Evolutionary conservation across 139 green algal species (phyloP).

Genomic region (Spirogloea muscicola): DNA sequence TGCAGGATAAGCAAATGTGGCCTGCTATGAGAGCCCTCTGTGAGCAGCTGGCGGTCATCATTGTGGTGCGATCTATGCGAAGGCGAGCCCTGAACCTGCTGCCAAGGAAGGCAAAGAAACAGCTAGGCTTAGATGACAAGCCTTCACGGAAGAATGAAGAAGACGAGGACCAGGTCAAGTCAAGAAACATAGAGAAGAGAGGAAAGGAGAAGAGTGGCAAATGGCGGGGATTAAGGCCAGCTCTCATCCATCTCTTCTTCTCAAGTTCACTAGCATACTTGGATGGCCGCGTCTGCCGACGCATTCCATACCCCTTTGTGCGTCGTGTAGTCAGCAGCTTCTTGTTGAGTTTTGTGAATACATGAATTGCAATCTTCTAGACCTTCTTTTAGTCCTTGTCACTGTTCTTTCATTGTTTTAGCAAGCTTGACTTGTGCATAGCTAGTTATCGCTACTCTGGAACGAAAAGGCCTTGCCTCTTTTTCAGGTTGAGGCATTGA

Average conservation of each 20-base stretch:
- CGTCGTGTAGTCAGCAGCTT: constrained; percentile 21
- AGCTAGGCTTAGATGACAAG: neutral
- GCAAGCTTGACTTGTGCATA: no score
- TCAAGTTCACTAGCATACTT: constrained; percentile 24
- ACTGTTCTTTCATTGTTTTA: no score
- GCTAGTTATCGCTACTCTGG: no score
- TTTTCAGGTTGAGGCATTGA: no score
- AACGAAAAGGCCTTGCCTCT: no score
- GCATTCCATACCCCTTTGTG: constrained; percentile 28
- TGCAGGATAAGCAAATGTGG: constrained; percentile 7
- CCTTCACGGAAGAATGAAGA: constrained; percentile 2
- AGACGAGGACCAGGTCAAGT: neutral
- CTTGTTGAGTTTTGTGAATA: constrained; percentile 26
- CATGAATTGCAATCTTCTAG: neutral
- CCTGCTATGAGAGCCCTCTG: constrained; percentile 15
- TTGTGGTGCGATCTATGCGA: constrained; percentile 11
- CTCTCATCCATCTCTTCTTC: constrained; percentile 3
- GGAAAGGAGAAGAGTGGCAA: neutral
- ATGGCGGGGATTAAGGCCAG: neutral
- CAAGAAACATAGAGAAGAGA: neutral
- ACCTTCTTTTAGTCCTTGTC: neutral
- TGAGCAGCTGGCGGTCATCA: constrained; percentile 24
- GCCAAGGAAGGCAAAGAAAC: neutral
- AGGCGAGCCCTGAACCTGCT: constrained; percentile 1
- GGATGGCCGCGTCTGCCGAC: constrained; percentile 20